Base-by-base conservation (phyloP, 78 protist genomes). In the Protostelium mycophagum region DNA sequence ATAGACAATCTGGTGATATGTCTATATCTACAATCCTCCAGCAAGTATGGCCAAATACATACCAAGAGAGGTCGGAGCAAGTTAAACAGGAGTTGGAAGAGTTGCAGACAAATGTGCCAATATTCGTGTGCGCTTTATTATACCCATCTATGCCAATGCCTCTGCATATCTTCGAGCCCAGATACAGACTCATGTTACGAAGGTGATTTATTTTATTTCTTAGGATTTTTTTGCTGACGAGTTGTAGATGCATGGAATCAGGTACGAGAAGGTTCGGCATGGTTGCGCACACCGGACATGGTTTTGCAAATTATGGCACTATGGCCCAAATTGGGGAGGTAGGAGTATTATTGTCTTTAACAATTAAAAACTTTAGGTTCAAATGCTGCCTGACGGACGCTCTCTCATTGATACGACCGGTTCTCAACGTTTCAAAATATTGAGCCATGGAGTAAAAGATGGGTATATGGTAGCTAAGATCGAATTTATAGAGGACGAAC, bases 161-260 rank as follows among this genome's bases (percentile, higher is more conserved):
- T 1, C 89, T 90, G 28, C 92, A 90, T 35, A 51, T 90, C 85
- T 90, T 90, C 35, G 92, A 90, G 35, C 92, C 92, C 23, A 39
- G 89, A 10, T 90, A 90, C 89, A 35, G 37, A 28, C 16, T 87
- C 38, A 86, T 87, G 90, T 35, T 90, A 1, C 1, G 84, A 5
- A 38, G 91, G 38, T 83, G 91, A 84, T 1, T 28, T 28, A 10
- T 28, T 1, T 25, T 10, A 34, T 84, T 84, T 28, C 36, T 1
- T 25, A 10, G 86, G 73, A 25, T 51, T 5, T 51, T 25, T 5
- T 25, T 51, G 73, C 31, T 25, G 5, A 16, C 5, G 31, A 16
- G 73, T 5, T 5, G 73, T 51, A 51, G 73, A 16, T 51, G 73
- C 16, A 51, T 51, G 73, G 73, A 51, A 16, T 51, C 73, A 16